Percentiles rank a stretch among this genome's conserved stretches.
Conservation (phyloP, 78 protist species). For the Polysphondylium violaceum region DNA sequence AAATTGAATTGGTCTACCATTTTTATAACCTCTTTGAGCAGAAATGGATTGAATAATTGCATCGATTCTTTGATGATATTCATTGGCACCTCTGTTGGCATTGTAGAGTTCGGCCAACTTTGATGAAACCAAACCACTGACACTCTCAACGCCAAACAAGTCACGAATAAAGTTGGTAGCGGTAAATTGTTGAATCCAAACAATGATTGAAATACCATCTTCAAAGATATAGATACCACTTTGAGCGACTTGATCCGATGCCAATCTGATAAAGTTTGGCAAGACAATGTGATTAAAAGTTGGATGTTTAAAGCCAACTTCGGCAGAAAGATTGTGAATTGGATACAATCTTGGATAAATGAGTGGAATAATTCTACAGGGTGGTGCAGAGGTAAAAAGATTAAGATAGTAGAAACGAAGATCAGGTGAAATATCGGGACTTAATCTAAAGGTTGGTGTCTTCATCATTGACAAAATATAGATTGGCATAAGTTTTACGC, state of each 20-base stretch:
- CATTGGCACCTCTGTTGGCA: slow-evolving; percentile 10
- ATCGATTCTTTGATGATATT: slow-evolving; percentile 55
- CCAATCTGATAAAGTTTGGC: slow-evolving; percentile 39
- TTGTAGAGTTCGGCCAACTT: slow-evolving; percentile 28
- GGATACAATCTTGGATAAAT: slow-evolving; percentile 80
- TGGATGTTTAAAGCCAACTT: slow-evolving; percentile 19
- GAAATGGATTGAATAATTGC: slow-evolving; percentile 7
- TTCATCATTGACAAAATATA: slow-evolving; percentile 82
- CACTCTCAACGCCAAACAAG: slow-evolving; percentile 32
- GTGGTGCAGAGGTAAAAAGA: slow-evolving; percentile 22
- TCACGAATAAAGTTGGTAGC: slow-evolving; percentile 26
- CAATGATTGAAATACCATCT: slow-evolving; percentile 49
- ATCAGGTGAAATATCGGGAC: slow-evolving; percentile 44
- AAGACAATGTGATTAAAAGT: slow-evolving; percentile 19
- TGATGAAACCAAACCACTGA: slow-evolving; percentile 15
- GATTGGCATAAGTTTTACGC: slow-evolving; percentile 72
- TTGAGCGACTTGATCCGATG: slow-evolving; percentile 37
- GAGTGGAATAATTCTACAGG: slow-evolving; percentile 40
- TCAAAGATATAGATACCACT: slow-evolving; percentile 69
- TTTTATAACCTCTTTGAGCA: slow-evolving; percentile 12
- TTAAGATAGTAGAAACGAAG: slow-evolving; percentile 20
- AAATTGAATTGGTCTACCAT: slow-evolving; percentile 32
- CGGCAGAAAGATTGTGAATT: slow-evolving; percentile 44
- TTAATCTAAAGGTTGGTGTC: slow-evolving; percentile 50
- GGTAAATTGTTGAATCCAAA: slow-evolving; percentile 66